A percentile compares a stretch with the other conserved stretches of the same genome.
Evolutionary conservation across 2,329 filamentous ascomycete genomes (phyloP).

Genomic region (Pyrenophora seminiperda): DNA sequence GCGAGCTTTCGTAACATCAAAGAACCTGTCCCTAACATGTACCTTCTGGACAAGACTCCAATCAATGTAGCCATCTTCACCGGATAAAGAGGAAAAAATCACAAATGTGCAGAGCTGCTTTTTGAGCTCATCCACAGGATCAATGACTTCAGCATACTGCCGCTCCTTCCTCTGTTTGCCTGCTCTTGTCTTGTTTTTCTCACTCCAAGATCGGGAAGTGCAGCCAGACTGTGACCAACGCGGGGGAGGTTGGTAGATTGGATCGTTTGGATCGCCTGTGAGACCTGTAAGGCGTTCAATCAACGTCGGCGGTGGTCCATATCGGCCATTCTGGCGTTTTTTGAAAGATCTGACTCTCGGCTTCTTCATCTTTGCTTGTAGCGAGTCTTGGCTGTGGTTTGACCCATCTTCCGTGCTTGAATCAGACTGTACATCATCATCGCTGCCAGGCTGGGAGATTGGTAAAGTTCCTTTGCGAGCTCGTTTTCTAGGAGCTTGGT

Average conservation of each 20-base stretch:
- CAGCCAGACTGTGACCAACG: constrained; percentile 4
- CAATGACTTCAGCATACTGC: constrained; percentile 22
- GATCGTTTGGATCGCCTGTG: constrained; percentile 40
- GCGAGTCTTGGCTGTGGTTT: background rate
- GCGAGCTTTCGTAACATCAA: constrained; percentile 41
- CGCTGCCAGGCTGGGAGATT: constrained; percentile 10
- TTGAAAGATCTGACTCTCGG: constrained; percentile 1
- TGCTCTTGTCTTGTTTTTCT: constrained; percentile 18
- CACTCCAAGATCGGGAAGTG: constrained; percentile 15
- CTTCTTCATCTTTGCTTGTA: constrained; percentile 12
- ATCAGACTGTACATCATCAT: constrained; percentile 14
- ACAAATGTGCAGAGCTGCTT: constrained; percentile 40
- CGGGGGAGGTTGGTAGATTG: constrained; percentile 29
- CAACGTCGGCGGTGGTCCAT: constrained; percentile 28
- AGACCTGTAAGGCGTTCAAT: constrained; percentile 44
- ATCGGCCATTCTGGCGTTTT: constrained; percentile 16
- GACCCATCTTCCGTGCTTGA: constrained; percentile 19
- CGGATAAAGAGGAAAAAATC: constrained; percentile 43
- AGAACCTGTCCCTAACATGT: constrained; percentile 45
- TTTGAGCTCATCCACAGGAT: constrained; percentile 35
- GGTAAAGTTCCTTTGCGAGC: constrained; percentile 4
- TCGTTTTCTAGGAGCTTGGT: constrained; percentile 21
- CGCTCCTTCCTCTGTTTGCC: constrained; percentile 21
- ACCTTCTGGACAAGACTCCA: constrained; percentile 52
- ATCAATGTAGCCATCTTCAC: constrained; percentile 44